Evolutionary conservation across 1,284 basidiomycete species (phyloP), one percentile per base, ranked within the genome.

Genomic region (Leccinum pallidistipes): DNA sequence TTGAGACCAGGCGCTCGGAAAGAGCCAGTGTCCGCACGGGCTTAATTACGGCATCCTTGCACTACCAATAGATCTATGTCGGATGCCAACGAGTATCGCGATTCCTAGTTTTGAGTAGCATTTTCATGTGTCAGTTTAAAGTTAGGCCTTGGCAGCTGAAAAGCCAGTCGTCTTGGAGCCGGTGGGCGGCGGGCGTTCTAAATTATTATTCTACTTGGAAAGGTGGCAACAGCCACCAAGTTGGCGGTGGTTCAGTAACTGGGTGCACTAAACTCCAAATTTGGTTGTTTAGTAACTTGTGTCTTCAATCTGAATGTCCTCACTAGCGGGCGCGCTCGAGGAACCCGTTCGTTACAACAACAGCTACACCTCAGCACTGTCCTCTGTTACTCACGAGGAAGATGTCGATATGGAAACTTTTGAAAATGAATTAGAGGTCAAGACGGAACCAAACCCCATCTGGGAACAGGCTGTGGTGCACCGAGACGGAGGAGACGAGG

Each of bases 401-500:
- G 80, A 85, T 72, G 73, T 80, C 27, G 78, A 83, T 57, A 83
- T 84, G 81, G 69, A 75, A 31, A 62, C 67, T 53, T 57, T 66
- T 60, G 62, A 64, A 62, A 51, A 59, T 55, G 67, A 69, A 31
- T 61, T 63, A 45, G 68, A 69, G 8, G 59, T 69, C 62, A 71
- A 71, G 18, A 66, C 74, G 27, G 75, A 74, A 31, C 64, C 61
- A 2, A 57, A 62, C n/a, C 27, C 52, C 12, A 53, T 49, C 52
- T 32, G 31, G 0, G 64, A 21, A n/a, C 57, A 59, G 10, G 70
- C 70, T 21, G 69, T 75, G n/a, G 49, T 68, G 9, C 70, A 73
- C 34, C 54, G 16, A 51, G 73, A 74, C n/a, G 77, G 76, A 61
- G 79, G 55, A 29, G 86, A 90, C 64, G 84, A 87, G 67, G 86